These are phyloP conservation scores for Nepenthes mirabilis DNA, from an alignment of 148 eudicot genomes.

Conservation along the genomic window DNA sequence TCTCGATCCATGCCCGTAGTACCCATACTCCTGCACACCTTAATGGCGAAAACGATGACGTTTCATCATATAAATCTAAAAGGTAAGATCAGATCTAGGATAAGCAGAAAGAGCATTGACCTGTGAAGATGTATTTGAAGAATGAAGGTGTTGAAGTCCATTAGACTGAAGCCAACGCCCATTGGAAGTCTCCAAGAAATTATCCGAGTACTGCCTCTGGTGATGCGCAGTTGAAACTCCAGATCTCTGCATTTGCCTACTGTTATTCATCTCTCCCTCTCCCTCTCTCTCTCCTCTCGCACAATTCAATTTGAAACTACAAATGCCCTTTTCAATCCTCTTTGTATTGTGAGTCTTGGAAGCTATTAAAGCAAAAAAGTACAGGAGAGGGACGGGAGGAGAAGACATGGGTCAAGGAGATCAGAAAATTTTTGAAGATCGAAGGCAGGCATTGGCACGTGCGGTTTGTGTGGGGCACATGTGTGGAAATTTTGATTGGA, in stretches of 20 bases:
- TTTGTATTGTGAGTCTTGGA: too few species aligned
- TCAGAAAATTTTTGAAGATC: too few species aligned
- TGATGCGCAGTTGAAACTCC: conserved; percentile 60
- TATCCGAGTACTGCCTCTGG: conserved; percentile 76
- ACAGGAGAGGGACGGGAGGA: too few species aligned
- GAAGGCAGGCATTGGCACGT: too few species aligned
- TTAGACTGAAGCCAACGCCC: conserved; percentile 72
- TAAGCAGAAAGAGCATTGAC: conserved; percentile 6
- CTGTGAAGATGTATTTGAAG: conserved; percentile 21
- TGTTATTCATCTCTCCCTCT: conserved; percentile 34
- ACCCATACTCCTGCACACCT: conserved; percentile 52
- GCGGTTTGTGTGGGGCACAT: too few species aligned
- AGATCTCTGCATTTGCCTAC: conserved; percentile 70
- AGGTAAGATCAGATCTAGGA: conserved; percentile 19
- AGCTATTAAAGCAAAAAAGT: too few species aligned
- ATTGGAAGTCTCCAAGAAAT: conserved; percentile 55
- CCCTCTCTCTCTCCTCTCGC: conserved; percentile 4
- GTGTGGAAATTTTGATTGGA: too few species aligned
- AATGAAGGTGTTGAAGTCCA: conserved; percentile 46
- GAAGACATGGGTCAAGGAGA: too few species aligned
- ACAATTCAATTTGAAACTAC: too few species aligned
- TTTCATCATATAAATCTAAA: background rate
- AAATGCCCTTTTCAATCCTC: too few species aligned
- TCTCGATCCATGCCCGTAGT: conserved; percentile 66
- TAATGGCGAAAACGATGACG: conserved; percentile 1